Base-by-base conservation (phyloP, 192 early-diverging fungal species). In the Geranomyces variabilis region DNA sequence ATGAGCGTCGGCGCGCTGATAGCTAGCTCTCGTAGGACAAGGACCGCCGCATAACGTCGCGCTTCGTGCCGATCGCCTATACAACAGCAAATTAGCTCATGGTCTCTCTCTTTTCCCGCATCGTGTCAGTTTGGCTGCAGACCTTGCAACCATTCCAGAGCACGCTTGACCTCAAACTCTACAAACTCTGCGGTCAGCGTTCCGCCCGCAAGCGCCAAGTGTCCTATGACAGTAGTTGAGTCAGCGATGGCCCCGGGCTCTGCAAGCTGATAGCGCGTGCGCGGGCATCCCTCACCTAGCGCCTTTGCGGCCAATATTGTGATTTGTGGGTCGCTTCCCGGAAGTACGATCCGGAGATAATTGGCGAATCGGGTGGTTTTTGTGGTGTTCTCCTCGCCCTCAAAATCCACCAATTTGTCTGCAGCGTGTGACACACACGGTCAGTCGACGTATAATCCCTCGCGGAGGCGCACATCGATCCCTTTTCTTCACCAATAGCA, bases 121-220 rank as follows among this genome's bases (percentile, higher is more conserved):
- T n/a, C n/a, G n/a, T 53, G 51, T 3, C 19, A 7, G 7, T 53
- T 3, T 53, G 51, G 51, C 19, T 53, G 51, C 29, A n/a, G 83
- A 90, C 90, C 90, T 79, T 93, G 91, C 49, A 94, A 78, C 90
- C 90, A 93, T 76, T 94, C 93, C 63, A 94, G 67, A 4, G 92
- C 92, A 57, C 91, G 79, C 71, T 92, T 90, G 14, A 93, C 89
- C 74, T 94, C 90, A 67, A 90, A 89, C 63, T 93, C 92, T 10
- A 93, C 93, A 60, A 93, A 88, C 68, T 93, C 92, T 7, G 92
- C 86, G 0, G 90, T 91, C 53, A 91, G 79, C 0, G 91, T 92
- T 21, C 84, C 83, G 26, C 86, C 86, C 4, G 80, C 64, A 17
- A 78, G 79, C 0, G 91, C 91, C 73, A 93, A 73, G 47, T 84